A percentile compares a stretch with the other conserved stretches of the same genome.
Conservation (phyloP, 2,329 filamentous ascomycete species). For the Ophiostoma quercus region DNA sequence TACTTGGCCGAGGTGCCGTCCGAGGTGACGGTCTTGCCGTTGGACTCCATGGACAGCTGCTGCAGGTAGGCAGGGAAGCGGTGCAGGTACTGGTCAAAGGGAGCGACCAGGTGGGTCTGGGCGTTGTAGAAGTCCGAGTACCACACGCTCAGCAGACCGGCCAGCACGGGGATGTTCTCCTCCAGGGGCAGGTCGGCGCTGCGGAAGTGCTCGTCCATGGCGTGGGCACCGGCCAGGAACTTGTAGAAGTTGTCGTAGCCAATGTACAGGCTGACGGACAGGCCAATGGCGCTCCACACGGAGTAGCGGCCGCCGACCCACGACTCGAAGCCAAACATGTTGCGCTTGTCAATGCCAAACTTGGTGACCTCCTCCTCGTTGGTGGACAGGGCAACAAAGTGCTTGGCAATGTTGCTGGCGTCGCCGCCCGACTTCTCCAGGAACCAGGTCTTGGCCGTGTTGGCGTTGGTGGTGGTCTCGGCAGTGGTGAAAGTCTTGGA, state of each 20-base stretch:
- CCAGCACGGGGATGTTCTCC: constrained; percentile 91
- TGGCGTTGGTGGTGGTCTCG: constrained; percentile 95
- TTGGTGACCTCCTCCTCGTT: constrained; percentile 94
- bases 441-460: constrained; percentile 97
- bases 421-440: constrained; percentile 65
- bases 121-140: constrained; percentile 99
- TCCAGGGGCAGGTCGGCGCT: constrained; percentile 71
- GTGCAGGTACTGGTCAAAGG: constrained; percentile 99
- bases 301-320: constrained; percentile 99
- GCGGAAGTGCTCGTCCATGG: constrained; percentile 98
- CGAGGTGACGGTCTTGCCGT: constrained; percentile 93
- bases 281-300: constrained; percentile 96
- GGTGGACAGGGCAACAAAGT: constrained; percentile 96
- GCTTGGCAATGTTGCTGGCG: constrained; percentile 87
- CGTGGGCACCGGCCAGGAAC: constrained; percentile 89
- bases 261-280: constrained; percentile 91
- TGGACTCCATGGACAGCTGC: constrained; percentile 99
- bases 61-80: constrained; percentile 98
- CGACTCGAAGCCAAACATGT: constrained; percentile 99
- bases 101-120: constrained; percentile 94
- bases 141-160: constrained; percentile 92
- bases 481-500: constrained; percentile 99
- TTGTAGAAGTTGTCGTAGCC: constrained; percentile 97
- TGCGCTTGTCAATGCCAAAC: constrained; percentile 97
- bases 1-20: constrained; percentile 90